Conservation (phyloP, 495 filamentous ascomycete species). For the Pseudevernia furfuracea region DNA sequence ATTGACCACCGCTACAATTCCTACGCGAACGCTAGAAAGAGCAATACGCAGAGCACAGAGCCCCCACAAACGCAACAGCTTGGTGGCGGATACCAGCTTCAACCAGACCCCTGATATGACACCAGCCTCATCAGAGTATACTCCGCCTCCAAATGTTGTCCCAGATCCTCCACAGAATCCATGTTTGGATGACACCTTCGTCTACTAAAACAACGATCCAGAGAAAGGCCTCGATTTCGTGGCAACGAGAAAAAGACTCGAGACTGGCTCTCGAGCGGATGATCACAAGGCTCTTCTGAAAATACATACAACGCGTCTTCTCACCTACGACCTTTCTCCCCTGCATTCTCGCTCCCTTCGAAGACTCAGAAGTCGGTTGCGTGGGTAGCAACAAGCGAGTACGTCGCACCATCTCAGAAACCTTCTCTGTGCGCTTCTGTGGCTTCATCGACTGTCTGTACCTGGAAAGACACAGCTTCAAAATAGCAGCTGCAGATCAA, state of each 20-base stretch:
- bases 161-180: not conserved
- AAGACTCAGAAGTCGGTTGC: conserved; percentile 40
- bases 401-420: conserved; percentile 29
- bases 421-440: conserved; percentile 34
- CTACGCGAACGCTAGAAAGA: not conserved
- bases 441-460: conserved; percentile 48
- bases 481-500: conserved; percentile 47
- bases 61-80: not conserved
- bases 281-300: not conserved
- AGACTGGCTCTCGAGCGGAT: not conserved
- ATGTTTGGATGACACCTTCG: not conserved
- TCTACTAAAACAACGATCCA: not conserved
- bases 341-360: conserved; percentile 40
- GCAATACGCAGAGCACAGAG: not conserved
- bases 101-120: not conserved
- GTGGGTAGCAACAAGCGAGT: conserved; percentile 48
- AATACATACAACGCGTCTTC: no score
- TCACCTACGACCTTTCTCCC: no score
- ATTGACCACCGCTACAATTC: not conserved
- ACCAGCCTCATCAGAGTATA: not conserved
- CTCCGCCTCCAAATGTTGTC: not conserved
- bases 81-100: not conserved
- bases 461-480: conserved; percentile 51
- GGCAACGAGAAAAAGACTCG: not conserved
- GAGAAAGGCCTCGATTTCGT: not conserved